A percentile compares a stretch with the other conserved stretches of the same genome.
These are phyloP conservation scores for Starmerella riodocensis DNA, from an alignment of 805 yeast genomes.

Conservation along the genomic window DNA sequence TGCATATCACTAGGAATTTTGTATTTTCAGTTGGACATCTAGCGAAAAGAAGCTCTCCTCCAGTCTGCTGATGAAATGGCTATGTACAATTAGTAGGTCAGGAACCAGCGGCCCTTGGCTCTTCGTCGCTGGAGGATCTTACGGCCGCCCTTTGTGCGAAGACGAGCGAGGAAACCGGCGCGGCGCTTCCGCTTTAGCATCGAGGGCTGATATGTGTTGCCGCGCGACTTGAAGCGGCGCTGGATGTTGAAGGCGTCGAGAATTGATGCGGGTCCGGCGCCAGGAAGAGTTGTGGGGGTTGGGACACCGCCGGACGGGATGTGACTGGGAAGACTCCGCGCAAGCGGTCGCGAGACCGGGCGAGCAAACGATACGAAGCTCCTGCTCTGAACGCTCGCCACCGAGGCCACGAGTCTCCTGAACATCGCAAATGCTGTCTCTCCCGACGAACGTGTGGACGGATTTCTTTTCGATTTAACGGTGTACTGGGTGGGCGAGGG, in stretches of 20 bases:
- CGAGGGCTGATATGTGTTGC: slow-evolving; percentile 90
- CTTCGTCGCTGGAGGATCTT: slow-evolving; percentile 64
- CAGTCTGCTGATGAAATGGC: no score
- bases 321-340: not conserved
- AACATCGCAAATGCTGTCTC: slow-evolving; percentile 4
- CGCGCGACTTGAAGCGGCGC: slow-evolving; percentile 49
- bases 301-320: not conserved
- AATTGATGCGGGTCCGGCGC: slow-evolving; percentile 5
- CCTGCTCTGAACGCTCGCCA: not conserved
- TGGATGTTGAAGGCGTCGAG: slow-evolving; percentile 15
- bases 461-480: no score
- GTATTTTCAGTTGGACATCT: no score
- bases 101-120: slow-evolving; percentile 86
- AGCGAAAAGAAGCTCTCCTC: no score
- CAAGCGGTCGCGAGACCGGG: slow-evolving; percentile 13
- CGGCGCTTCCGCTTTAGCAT: slow-evolving; percentile 81
- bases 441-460: not conserved
- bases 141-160: slow-evolving; percentile 60
- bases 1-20: no score
- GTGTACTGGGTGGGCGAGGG: no score
- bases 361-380: slow-evolving; percentile 15
- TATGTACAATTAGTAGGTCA: slow-evolving; percentile 44
- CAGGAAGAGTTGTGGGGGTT: not conserved
- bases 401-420: slow-evolving; percentile 3
- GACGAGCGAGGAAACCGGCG: slow-evolving; percentile 77